phyloP scores from a whole-genome alignment of 192 early-diverging fungal species.

The Rhizophagus clarus region DNA sequence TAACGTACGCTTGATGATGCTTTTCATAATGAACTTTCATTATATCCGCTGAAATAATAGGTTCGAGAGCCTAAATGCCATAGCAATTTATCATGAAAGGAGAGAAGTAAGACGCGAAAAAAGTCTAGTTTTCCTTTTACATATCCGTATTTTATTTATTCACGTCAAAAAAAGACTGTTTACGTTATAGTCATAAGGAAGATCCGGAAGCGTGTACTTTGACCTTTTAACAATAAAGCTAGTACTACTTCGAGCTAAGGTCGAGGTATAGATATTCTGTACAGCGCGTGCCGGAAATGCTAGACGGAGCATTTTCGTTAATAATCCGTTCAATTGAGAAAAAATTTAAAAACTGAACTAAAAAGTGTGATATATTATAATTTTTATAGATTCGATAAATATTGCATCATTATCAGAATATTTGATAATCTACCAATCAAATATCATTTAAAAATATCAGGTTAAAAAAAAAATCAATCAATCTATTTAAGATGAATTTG shows the following conservation, averaged over 20 bases:
- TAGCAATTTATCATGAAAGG: background rate
- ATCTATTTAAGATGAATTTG: too few species aligned
- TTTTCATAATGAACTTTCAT: conserved; percentile 94
- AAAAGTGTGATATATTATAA: too few species aligned
- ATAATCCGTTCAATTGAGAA: too few species aligned
- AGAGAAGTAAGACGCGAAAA: too few species aligned
- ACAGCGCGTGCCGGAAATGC: background rate
- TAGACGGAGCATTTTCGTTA: background rate
- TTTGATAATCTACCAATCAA: too few species aligned
- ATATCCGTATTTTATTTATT: background rate
- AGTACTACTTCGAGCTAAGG: background rate
- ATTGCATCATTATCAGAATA: too few species aligned
- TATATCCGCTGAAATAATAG: conserved; percentile 90
- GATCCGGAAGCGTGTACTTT: conserved; percentile 88
- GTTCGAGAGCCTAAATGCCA: conserved; percentile 77
- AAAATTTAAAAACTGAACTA: too few species aligned
- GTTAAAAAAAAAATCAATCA: too few species aligned
- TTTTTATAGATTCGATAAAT: too few species aligned
- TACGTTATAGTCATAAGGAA: conserved; percentile 82
- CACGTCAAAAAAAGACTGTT: conserved; percentile 28
- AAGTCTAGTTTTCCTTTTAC: background rate
- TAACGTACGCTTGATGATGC: conserved; percentile 94
- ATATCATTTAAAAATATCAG: too few species aligned
- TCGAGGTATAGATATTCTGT: background rate
- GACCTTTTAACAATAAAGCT: conserved; percentile 31